Evolutionary conservation across 495 filamentous ascomycete genomes (phyloP).

Genomic region (Aspergillus sparsus): DNA sequence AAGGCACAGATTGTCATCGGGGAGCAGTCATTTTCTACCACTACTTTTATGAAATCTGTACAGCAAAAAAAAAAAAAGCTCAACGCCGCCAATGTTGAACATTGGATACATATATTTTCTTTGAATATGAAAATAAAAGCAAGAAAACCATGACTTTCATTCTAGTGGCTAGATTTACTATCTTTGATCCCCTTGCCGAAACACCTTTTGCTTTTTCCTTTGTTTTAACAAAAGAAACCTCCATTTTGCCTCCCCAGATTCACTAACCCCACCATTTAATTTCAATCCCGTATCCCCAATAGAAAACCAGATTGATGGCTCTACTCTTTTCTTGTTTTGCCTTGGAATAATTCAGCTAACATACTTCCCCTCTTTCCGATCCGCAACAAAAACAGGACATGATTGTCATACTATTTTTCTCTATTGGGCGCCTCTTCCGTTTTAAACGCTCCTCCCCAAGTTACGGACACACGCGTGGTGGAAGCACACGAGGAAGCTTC

Average conservation of each 20-base stretch:
- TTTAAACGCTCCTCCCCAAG: conserved; percentile 43
- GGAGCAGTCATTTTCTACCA: not conserved
- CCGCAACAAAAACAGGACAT: conserved; percentile 61
- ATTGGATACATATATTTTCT: not conserved
- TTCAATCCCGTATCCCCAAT: not conserved
- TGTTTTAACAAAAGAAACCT: no score
- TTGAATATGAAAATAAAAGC: not conserved
- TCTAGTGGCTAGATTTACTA: no score
- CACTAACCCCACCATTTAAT: no score
- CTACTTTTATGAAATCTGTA: conserved; percentile 1
- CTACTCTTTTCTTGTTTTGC: no score
- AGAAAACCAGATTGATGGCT: not conserved
- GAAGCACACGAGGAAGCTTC: conserved; percentile 40
- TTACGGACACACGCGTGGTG: conserved; percentile 55
- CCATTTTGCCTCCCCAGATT: no score
- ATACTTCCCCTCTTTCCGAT: conserved; percentile 7
- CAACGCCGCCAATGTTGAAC: not conserved
- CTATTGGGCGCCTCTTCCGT: conserved; percentile 67
- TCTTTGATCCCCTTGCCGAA: no score
- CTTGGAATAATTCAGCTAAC: conserved; percentile 6
- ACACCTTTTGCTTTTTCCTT: no score
- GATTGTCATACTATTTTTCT: conserved; percentile 75
- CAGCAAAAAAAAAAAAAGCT: not conserved
- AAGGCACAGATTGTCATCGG: conserved; percentile 18
- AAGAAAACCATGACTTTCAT: not conserved